Evolutionary conservation across 2,329 filamentous ascomycete species (phyloP).

Genomic region (Aspergillus costaricaensis): DNA sequence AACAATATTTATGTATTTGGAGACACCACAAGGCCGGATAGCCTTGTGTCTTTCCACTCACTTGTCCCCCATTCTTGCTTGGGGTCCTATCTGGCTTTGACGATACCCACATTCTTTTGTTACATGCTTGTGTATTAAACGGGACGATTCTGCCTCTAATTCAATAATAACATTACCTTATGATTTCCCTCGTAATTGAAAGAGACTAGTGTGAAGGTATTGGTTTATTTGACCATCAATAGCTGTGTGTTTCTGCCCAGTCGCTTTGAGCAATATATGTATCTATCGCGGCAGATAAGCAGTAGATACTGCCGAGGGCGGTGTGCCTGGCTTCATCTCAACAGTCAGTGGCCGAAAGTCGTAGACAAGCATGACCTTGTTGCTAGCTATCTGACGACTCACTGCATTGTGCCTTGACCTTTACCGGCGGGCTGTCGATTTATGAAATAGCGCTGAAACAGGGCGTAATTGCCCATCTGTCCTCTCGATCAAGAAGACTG

Average conservation of each 20-base stretch:
- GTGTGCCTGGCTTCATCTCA: not conserved
- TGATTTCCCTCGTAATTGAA: not conserved
- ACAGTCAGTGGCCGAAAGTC: not conserved
- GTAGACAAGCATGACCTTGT: not conserved
- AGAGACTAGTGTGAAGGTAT: not conserved
- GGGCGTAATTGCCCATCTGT: conserved; percentile 8
- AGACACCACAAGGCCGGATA: not conserved
- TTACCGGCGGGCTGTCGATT: conserved; percentile 1
- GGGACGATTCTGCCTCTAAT: not conserved
- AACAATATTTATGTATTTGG: not conserved
- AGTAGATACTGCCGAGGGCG: conserved; percentile 2
- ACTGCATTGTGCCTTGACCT: not conserved
- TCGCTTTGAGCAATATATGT: too few species aligned
- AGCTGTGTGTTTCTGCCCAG: not conserved
- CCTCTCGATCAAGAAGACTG: not conserved
- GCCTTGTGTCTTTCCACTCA: conserved; percentile 10
- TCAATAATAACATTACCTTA: not conserved
- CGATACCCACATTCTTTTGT: conserved; percentile 39
- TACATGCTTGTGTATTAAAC: conserved; percentile 2
- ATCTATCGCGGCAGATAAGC: not conserved
- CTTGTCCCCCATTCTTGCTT: conserved; percentile 20
- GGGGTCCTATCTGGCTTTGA: conserved; percentile 19
- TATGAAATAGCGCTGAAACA: conserved; percentile 12
- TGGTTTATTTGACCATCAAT: too few species aligned
- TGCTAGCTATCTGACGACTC: not conserved